Evolutionary conservation across 352 stramenopile species (phyloP).

Genomic region (Phytophthora podocarpi): DNA sequence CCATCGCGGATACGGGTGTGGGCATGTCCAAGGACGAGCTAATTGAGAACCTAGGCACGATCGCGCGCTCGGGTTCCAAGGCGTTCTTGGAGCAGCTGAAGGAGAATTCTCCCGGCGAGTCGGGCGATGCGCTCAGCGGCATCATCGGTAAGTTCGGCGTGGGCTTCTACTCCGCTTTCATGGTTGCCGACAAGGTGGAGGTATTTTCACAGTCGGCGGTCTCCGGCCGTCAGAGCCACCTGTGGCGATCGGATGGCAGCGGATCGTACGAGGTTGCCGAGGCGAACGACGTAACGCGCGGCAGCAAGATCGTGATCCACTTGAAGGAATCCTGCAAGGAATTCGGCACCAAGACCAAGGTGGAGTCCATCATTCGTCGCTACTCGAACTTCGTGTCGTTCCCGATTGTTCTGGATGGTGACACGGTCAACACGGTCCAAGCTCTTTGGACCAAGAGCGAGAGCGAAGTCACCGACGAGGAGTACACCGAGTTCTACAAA

Average conservation of each 20-base stretch:
- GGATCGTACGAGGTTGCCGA: slow-evolving; percentile 83
- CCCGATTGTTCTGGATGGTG: slow-evolving; percentile 97
- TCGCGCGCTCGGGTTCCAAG: slow-evolving; percentile 97
- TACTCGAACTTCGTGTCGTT: slow-evolving; percentile 99
- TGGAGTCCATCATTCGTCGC: slow-evolving; percentile 98
- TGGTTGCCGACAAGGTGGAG: slow-evolving; percentile 97
- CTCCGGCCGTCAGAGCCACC: slow-evolving; percentile 47
- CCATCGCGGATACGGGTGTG: slow-evolving; percentile 98
- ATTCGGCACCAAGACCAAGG: slow-evolving; percentile 90
- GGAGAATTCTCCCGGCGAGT: slow-evolving; percentile 65
- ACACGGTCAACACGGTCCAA: slow-evolving; percentile 98
- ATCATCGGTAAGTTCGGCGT: slow-evolving; percentile 99
- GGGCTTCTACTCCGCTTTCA: slow-evolving; percentile 99
- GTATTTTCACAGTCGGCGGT: slow-evolving; percentile 89
- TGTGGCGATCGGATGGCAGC: slow-evolving; percentile 86
- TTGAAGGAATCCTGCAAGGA: slow-evolving; percentile 97
- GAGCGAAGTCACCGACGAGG: slow-evolving; percentile 94
- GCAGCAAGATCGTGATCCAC: slow-evolving; percentile 98
- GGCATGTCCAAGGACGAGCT: slow-evolving; percentile 98
- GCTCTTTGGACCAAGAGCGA: slow-evolving; percentile 98
- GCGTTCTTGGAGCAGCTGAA: slow-evolving; percentile 95
- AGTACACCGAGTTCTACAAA: slow-evolving; percentile 98
- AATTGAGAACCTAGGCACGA: slow-evolving; percentile 98
- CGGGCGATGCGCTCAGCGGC: slow-evolving; percentile 77
- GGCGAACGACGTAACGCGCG: slow-evolving; percentile 76